Base-by-base conservation (phyloP, 495 filamentous ascomycete genomes). In the Amniculicola lignicola region DNA sequence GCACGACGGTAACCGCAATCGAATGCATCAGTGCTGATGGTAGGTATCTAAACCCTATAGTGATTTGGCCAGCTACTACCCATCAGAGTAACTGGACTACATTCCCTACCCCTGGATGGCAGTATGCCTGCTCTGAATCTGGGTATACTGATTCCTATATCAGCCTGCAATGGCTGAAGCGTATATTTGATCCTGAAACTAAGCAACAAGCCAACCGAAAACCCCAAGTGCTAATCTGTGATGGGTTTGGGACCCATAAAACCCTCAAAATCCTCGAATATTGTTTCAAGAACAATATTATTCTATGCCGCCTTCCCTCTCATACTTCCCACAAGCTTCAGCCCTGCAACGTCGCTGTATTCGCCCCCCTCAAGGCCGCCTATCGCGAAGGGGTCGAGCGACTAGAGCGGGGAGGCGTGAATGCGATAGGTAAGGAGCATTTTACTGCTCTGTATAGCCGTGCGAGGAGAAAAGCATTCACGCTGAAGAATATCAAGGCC, bases 51-150 rank as follows among this genome's bases (percentile, higher is more conserved):
- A 22, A 46, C 31, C 56, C 38, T 33, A 45, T 54, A 27, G 67
- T 73, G 49, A 72, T 74, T 58, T 72, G 64, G 70, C 70, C 65
- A 50, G 69, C 70, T 24, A 63, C 64, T 35, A 67, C 66, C 40
- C 50, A 69, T 60, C 53, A 50, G 45, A 68, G 64, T 48, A 70
- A 44, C 61, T 70, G 59, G 69, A 70, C 63, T 19, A 67, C 59
- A 42, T 62, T 65, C 29, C 27, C 65, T 42, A 72, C 65, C 41
- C 63, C 69, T 44, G 51, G 57, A 51, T 72, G 43, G 67, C 45
- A 57, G 54, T 69, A 59, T 62, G 46, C 54, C 38, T 64, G 36
- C 44, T 63, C 62, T 9, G 55, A 69, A 54, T 55, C 51, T 41
- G 48, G 69, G 33, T 70, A 69, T 55, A 70, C 57, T 10, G 56